Percentiles rank a stretch among this genome's conserved stretches.
Conservation (phyloP, 2,329 filamentous ascomycete genomes). For the Penicillium sp. region DNA sequence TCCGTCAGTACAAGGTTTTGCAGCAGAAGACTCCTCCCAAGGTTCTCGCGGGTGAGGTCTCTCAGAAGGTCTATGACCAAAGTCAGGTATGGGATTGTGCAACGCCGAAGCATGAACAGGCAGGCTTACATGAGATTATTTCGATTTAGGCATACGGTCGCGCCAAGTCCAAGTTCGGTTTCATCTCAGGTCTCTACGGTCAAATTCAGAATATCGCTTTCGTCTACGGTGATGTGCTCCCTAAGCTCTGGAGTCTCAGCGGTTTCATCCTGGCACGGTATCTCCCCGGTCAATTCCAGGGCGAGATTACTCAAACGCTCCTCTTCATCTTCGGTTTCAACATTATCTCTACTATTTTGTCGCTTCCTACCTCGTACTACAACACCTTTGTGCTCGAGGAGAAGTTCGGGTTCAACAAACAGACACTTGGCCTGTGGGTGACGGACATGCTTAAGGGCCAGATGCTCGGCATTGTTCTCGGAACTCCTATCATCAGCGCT, state of each 20-base stretch:
- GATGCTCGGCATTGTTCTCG: slow-evolving; percentile 74
- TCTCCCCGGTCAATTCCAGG: slow-evolving; percentile 75
- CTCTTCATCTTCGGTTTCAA: slow-evolving; percentile 89
- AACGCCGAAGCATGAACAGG: neutral
- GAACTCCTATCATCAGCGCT: slow-evolving; percentile 83
- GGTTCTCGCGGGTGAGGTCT: slow-evolving; percentile 84
- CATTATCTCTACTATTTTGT: slow-evolving; percentile 75
- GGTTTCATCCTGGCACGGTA: slow-evolving; percentile 73
- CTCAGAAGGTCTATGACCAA: slow-evolving; percentile 89
- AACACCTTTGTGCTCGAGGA: slow-evolving; percentile 95
- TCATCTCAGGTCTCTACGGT: slow-evolving; percentile 77
- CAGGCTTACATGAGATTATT: neutral
- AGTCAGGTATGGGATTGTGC: slow-evolving; percentile 62
- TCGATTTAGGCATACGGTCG: slow-evolving; percentile 74
- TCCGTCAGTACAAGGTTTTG: slow-evolving; percentile 86
- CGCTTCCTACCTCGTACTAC: slow-evolving; percentile 82
- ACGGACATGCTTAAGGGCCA: slow-evolving; percentile 91
- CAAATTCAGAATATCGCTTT: slow-evolving; percentile 87
- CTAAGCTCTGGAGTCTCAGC: slow-evolving; percentile 83
- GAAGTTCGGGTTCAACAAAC: slow-evolving; percentile 98
- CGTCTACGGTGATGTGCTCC: slow-evolving; percentile 87
- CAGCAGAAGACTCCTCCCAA: slow-evolving; percentile 78
- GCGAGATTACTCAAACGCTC: slow-evolving; percentile 92
- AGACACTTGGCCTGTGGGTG: slow-evolving; percentile 84
- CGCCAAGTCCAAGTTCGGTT: slow-evolving; percentile 88